Evolutionary conservation across 2,329 filamentous ascomycete genomes (phyloP).

Genomic region (Aspergillus neotritici): DNA sequence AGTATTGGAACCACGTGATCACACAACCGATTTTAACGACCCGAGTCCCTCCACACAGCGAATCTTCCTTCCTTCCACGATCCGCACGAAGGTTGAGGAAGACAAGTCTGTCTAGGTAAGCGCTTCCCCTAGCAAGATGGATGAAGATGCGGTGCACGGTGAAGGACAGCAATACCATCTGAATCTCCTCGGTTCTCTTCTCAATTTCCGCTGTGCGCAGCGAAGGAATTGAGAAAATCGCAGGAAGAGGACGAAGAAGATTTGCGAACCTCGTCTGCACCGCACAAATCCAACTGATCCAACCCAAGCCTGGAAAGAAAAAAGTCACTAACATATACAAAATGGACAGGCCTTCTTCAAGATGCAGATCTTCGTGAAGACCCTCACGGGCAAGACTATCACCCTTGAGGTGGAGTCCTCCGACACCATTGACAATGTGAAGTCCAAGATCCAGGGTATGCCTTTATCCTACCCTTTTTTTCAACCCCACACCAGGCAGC

Average conservation of each 20-base stretch:
- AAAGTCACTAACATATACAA: constrained; percentile 13
- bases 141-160: too few species aligned
- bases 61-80: constrained; percentile 21
- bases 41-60: constrained; percentile 20
- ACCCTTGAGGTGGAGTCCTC: constrained; percentile 99
- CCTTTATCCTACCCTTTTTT: neutral
- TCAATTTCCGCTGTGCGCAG: neutral
- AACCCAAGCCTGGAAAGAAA: neutral
- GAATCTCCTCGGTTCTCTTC: neutral
- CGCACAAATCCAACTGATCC: neutral
- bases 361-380: constrained; percentile 56
- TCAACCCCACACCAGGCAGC: neutral
- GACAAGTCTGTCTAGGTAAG: constrained; percentile 56
- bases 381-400: constrained; percentile 98
- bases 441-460: constrained; percentile 82
- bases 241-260: neutral
- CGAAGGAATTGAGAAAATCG: neutral
- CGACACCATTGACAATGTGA: constrained; percentile 99
- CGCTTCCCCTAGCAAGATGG: constrained; percentile 1
- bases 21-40: constrained; percentile 37
- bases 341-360: constrained; percentile 39
- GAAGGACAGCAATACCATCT: neutral
- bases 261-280: neutral
- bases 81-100: constrained; percentile 52
- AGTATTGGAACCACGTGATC: constrained; percentile 28